Base-by-base conservation (phyloP, 352 stramenopile genomes). In the Globisporangium takayamanum region DNA sequence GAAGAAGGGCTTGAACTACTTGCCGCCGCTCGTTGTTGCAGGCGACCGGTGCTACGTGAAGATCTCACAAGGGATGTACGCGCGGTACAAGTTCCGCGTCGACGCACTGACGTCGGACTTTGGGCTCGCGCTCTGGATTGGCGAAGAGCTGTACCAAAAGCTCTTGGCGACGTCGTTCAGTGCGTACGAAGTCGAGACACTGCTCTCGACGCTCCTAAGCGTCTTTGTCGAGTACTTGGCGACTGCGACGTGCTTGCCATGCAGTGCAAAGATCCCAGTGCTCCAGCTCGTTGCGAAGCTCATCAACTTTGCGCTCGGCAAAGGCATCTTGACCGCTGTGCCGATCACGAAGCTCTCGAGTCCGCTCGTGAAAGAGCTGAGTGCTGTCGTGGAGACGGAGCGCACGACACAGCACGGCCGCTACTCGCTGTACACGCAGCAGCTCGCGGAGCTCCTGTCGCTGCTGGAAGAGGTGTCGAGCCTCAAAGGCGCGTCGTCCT, bases 71-170 rank as follows among this genome's bases (percentile, higher is more conserved):
- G 78, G 74, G 8, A 59, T 72, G 15, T 92, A 89, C 48, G 80
- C 79, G 26, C 73, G 80, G 26, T 92, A 92, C 67, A 92, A 92
- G 59, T 87, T 92, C 62, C 78, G 78, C 50, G 83, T 90, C 16
- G 74, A 87, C 64, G 70, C 78, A 8, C 64, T 92, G 16, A 87
- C 78, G 10, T 63, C 73, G 22, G 73, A 88, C 58, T 88, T 92
- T 61, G 80, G 80, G 16, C 69, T 90, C n/a, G 76, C 78, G 8
- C 55, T 88, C 26, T 92, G 83, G 83, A 70, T 92, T 16, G 73
- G 65, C 18, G 78, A 89, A 45, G 75, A 88, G 39, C 58, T 90
- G 22, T 84, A 88, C 50, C 74, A 84, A 12, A 83, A 83, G 30
- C 53, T 88, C 33, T 48, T 72, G 4, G 73, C 69, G 18, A 69